Conservation (phyloP, 1,284 basidiomycete species). For the Irpex rosettiformis region DNA sequence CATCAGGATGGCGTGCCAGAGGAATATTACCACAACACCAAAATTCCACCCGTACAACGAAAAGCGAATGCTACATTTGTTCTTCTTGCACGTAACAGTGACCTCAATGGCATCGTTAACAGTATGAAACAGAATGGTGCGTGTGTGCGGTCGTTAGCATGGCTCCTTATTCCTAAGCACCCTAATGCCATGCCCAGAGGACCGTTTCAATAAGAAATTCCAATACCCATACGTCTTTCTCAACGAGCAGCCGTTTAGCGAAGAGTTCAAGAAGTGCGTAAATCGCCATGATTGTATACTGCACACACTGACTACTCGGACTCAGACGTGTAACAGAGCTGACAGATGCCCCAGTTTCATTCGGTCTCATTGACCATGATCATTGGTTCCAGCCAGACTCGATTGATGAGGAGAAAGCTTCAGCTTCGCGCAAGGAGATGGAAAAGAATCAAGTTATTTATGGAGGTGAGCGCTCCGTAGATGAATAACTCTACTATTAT, state of each 20-base stretch:
- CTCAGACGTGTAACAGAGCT: slow-evolving; percentile 61
- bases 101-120: slow-evolving; percentile 67
- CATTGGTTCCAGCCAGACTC: slow-evolving; percentile 86
- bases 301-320: not conserved
- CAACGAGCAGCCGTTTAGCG: slow-evolving; percentile 78
- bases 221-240: slow-evolving; percentile 86
- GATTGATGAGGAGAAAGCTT: slow-evolving; percentile 80
- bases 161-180: not conserved
- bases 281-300: not conserved
- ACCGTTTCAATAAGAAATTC: slow-evolving; percentile 83
- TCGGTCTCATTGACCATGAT: slow-evolving; percentile 79
- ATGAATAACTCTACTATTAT: not conserved
- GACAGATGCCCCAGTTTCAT: slow-evolving; percentile 67
- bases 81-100: slow-evolving; percentile 81
- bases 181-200: slow-evolving; percentile 38
- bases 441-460: slow-evolving; percentile 83
- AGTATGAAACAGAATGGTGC: slow-evolving; percentile 69
- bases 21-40: slow-evolving; percentile 49
- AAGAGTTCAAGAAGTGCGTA: slow-evolving; percentile 70
- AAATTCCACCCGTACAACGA: slow-evolving; percentile 35
- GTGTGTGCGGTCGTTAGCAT: slow-evolving; percentile 13
- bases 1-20: slow-evolving; percentile 52
- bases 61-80: slow-evolving; percentile 87
- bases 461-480: slow-evolving; percentile 52
- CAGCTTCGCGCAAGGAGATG: slow-evolving; percentile 74